Conservation (phyloP, 1,284 basidiomycete species). For the Hemileccinum hortonii region DNA sequence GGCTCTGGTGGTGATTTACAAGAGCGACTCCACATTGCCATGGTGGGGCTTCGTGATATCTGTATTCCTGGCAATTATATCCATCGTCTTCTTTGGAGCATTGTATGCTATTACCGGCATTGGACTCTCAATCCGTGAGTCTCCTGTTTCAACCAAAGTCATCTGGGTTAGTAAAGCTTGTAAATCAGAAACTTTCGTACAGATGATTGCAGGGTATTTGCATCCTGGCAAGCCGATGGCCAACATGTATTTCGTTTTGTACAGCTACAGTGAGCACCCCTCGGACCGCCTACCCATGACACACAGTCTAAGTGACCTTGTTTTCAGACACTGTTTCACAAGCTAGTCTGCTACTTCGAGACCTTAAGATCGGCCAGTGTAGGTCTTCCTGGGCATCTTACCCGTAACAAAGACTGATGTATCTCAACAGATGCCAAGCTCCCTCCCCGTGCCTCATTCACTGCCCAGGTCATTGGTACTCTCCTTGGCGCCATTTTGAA, state of each 20-base stretch:
- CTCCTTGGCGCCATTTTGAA: conserved; percentile 51
- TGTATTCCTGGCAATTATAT: conserved; percentile 39
- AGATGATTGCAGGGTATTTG: conserved; percentile 62
- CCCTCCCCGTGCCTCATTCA: conserved; percentile 63
- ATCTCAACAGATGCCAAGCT: conserved; percentile 53
- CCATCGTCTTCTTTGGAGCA: conserved; percentile 48
- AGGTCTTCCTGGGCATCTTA: neutral
- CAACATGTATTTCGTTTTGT: conserved; percentile 61
- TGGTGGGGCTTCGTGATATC: conserved; percentile 52
- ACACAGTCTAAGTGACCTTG: neutral
- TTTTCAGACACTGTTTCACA: conserved; percentile 42
- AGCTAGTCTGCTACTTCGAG: conserved; percentile 47
- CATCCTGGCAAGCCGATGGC: conserved; percentile 59
- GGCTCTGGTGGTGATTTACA: conserved; percentile 48
- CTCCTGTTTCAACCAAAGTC: neutral
- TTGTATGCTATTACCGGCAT: conserved; percentile 56
- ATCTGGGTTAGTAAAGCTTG: neutral
- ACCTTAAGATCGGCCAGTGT: conserved; percentile 64
- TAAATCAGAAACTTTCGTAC: conserved; percentile 38
- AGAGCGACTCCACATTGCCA: conserved; percentile 49
- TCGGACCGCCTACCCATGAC: neutral
- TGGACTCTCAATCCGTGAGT: conserved; percentile 46
- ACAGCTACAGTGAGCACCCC: conserved; percentile 42
- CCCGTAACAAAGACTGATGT: conserved; percentile 3
- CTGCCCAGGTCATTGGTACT: conserved; percentile 56